A percentile compares a stretch with the other conserved stretches of the same genome.
These are phyloP conservation scores for Chytriomyces hyalinus DNA, from an alignment of 192 early-diverging fungal genomes.

Conservation along the genomic window DNA sequence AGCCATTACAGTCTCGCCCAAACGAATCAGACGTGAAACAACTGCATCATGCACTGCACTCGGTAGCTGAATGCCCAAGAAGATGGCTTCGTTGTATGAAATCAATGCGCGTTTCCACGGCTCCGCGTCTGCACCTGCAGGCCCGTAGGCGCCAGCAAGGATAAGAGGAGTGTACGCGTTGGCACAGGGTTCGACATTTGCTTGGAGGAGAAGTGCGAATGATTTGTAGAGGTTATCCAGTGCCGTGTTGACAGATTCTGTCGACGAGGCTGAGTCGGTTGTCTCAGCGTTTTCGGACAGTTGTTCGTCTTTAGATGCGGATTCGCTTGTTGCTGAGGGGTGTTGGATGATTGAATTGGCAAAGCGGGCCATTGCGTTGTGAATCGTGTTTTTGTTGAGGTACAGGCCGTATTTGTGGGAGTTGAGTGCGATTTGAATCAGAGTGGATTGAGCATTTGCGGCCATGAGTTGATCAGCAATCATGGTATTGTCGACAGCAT, in stretches of 20 bases:
- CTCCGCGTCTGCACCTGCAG: background rate
- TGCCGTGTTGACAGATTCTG: background rate
- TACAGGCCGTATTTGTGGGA: constrained; percentile 21
- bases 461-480: background rate
- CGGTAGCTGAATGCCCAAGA: background rate
- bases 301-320: no score
- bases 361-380: constrained; percentile 15
- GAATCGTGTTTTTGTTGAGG: background rate
- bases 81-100: constrained; percentile 1
- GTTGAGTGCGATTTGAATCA: constrained; percentile 23
- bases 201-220: constrained; percentile 48
- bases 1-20: background rate
- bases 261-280: background rate
- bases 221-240: constrained; percentile 54
- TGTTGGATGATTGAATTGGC: background rate
- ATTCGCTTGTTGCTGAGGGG: no score
- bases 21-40: background rate
- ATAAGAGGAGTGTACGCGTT: constrained; percentile 41
- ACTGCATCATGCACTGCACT: constrained; percentile 2
- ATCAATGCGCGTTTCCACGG: constrained; percentile 14
- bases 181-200: constrained; percentile 36
- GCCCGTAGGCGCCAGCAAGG: constrained; percentile 39
- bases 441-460: background rate
- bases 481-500: background rate
- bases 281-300: no score